Evolutionary conservation across 768 basidiomycete genomes (phyloP), one percentile per base, ranked within the genome.

Genomic region (Harrya chromipes): DNA sequence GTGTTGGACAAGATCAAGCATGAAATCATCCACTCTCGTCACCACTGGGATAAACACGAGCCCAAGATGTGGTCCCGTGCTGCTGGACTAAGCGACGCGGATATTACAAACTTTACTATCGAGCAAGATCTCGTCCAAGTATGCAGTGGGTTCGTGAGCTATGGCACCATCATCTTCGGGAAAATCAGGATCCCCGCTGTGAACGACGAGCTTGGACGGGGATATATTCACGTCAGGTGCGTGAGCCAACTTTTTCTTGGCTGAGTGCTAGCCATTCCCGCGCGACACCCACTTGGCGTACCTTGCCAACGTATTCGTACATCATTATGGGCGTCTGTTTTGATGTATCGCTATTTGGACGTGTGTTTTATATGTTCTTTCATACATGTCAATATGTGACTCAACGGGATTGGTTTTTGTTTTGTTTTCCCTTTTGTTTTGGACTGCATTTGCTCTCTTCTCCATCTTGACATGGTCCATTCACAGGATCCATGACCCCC

Each of bases 171-270:
- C 49, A 79, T 91, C 52, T 64, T 91, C 11, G 87, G 89, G 23
- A 89, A 90, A 74, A 78, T 90, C 64, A 78, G 77, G 57, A 74
- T 90, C 39, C 84, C 85, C 8, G 84, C 78, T 19, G 70, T 88
- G 46, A 71, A 78, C 7, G 86, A 87, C 59, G 70, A 79, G 58
- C 17, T 57, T 26, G 85, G 87, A 24, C 73, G 74, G 57, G 87
- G 87, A 11, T 87, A 76, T 59, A 58, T 89, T 46, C 86, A 90
- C 55, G 79, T 89, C 61, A 79, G 85, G 86, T 87, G 57, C 57
- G 74, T 66, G 43, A 35, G 10, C 35, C 47, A 31, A 43, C 16
- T 7, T 33, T 14, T 6, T 13, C 47, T 19, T 38, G 46, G 35
- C 29, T 34, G 33, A 16, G 14, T 33, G 19, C 24, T 27, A 6